Evolutionary conservation across 768 basidiomycete genomes (phyloP), one percentile per base, ranked within the genome.

Genomic region (Sporobolomyces phaffii): DNA sequence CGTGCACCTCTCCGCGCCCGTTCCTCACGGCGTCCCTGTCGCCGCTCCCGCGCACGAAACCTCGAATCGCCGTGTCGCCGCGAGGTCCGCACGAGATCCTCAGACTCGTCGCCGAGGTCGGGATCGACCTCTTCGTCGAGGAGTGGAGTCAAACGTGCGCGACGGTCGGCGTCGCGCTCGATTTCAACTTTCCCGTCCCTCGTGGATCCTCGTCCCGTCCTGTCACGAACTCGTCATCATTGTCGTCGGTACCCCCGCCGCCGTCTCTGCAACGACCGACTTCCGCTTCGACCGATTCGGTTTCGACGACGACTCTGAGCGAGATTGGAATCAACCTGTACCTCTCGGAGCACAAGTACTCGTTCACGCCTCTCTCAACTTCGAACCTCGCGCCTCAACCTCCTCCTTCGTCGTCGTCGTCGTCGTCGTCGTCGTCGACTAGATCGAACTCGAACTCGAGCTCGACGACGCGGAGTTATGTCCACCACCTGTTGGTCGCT

Each of bases 401-500:
- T n/a, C n/a, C 38, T 38, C 38, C 38, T 38, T 38, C 17, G 38
- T 9, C 38, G 10, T 38, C 38, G 38, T 38, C 38, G 38, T 38
- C 38, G n/a, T 38, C 48, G 13, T 9, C 11, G 3, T 5, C 33
- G 29, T 28, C 3, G 52, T 58, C 28, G 34, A 34, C 53, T 44
- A 72, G 65, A 54, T 65, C 22, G 60, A 36, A 18, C 66, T n/a
- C 50, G 33, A 36, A 24, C 45, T 51, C 48, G 38, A 38, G 38
- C 11, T 72, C 22, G 68, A 80, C 78, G n/a, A 78, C n/a, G n/a
- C n/a, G 80, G 26, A 87, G 87, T 3, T 93, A 92, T 71, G 56
- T 90, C 34, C 89, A 93, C 75, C 90, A 93, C 72, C 83, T 93
- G 18, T 79, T 91, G 40, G 86, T 87, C 57, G 90, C 90, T 9